phyloP scores from a whole-genome alignment of 768 basidiomycete species.

The Hypholoma sublateritium region DNA sequence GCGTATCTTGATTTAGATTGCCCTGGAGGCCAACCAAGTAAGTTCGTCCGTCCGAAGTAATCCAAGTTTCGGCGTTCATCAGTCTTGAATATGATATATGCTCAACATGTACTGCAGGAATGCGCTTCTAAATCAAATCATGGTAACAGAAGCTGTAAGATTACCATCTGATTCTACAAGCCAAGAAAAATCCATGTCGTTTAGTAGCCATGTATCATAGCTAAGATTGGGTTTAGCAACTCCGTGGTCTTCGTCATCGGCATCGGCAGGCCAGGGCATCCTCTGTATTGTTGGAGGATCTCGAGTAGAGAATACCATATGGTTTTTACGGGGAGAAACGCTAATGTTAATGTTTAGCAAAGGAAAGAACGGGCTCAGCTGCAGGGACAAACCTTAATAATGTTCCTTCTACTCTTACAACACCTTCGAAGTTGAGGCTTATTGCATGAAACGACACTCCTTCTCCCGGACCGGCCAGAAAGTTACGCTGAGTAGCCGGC shows the following conservation, averaged over 20 bases:
- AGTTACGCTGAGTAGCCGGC: constrained; percentile 59
- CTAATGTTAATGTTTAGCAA: constrained; percentile 35
- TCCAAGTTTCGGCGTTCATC: constrained; percentile 75
- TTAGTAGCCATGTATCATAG: constrained; percentile 53
- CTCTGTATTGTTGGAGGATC: constrained; percentile 77
- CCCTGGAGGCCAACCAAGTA: constrained; percentile 74
- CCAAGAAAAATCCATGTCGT: constrained; percentile 67
- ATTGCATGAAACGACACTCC: constrained; percentile 68
- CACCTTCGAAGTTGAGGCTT: constrained; percentile 74
- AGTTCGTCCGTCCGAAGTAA: constrained; percentile 81
- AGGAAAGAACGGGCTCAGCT: neutral
- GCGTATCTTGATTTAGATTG: constrained; percentile 23
- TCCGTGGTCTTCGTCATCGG: constrained; percentile 32
- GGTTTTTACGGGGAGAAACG: constrained; percentile 70
- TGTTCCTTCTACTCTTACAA: constrained; percentile 74
- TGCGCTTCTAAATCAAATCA: neutral
- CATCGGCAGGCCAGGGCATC: constrained; percentile 76
- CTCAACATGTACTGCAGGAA: constrained; percentile 55
- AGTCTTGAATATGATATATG: constrained; percentile 59
- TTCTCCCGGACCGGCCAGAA: constrained; percentile 81
- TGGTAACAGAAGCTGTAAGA: constrained; percentile 11
- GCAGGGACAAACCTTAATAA: constrained; percentile 56
- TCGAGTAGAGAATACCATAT: constrained; percentile 72
- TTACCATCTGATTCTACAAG: constrained; percentile 72
- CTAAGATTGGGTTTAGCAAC: constrained; percentile 32